phyloP scores from a whole-genome alignment of 2,329 filamentous ascomycete species.

The Beauveria pseudobassiana region DNA sequence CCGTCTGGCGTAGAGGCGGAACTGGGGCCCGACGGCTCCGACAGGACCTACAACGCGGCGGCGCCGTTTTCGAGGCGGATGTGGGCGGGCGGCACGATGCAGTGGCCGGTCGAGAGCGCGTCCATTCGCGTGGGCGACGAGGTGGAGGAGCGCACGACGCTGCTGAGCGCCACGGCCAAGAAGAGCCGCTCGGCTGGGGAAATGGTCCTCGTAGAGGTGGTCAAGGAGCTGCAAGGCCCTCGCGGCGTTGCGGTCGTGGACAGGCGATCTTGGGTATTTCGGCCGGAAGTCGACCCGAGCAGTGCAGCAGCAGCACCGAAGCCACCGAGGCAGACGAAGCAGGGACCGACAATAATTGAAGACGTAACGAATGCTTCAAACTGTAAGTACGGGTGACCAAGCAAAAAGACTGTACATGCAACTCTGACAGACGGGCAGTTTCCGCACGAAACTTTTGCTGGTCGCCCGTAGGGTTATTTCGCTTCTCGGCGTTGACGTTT shows the following conservation, averaged over 20 bases:
- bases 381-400: neutral
- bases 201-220: slow-evolving; percentile 58
- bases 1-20: slow-evolving; percentile 45
- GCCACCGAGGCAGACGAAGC: slow-evolving; percentile 1
- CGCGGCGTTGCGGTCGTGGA: slow-evolving; percentile 47
- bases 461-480: slow-evolving; percentile 55
- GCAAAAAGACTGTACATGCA: neutral
- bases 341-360: slow-evolving; percentile 15
- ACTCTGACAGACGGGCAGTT: neutral
- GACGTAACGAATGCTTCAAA: slow-evolving; percentile 14
- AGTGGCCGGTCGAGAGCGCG: slow-evolving; percentile 30
- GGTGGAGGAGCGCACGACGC: slow-evolving; percentile 47
- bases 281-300: slow-evolving; percentile 25
- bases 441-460: slow-evolving; percentile 27
- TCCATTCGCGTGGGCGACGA: slow-evolving; percentile 45
- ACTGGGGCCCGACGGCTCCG: slow-evolving; percentile 53
- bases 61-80: slow-evolving; percentile 55
- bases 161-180: slow-evolving; percentile 48
- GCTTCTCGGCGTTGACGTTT: slow-evolving; percentile 78
- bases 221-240: slow-evolving; percentile 50
- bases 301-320: slow-evolving; percentile 13
- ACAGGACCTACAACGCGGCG: slow-evolving; percentile 51
- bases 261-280: slow-evolving; percentile 43
- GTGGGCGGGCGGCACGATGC: slow-evolving; percentile 59
- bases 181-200: slow-evolving; percentile 45